Evolutionary conservation across 805 yeast species (phyloP).

Genomic region (Ogataea polymorpha): DNA sequence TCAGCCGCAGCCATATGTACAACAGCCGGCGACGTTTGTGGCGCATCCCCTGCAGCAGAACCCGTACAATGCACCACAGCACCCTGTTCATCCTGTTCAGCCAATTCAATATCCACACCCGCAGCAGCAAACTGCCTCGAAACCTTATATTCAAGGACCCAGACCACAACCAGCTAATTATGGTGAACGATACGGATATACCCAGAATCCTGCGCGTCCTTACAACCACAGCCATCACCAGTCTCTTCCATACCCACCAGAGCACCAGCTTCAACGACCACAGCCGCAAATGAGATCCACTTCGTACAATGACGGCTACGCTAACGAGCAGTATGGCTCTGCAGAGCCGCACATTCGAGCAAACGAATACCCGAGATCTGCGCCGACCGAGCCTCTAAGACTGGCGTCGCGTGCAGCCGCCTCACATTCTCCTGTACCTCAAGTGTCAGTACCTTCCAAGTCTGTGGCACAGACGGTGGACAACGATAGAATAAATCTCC

Average conservation of each 20-base stretch:
- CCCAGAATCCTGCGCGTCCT: constrained; percentile 1
- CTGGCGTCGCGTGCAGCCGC: background rate
- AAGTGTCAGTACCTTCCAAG: too few species aligned
- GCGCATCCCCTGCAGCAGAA: constrained; percentile 14
- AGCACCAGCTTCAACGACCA: background rate
- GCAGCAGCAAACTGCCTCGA: background rate
- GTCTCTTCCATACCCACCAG: constrained; percentile 5
- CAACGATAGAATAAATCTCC: constrained; percentile 24
- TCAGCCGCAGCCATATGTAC: background rate
- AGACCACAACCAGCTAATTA: constrained; percentile 4
- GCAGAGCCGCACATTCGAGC: background rate
- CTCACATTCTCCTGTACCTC: too few species aligned
- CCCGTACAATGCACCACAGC: constrained; percentile 3
- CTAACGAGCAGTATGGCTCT: background rate
- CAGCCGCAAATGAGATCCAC: constrained; percentile 2
- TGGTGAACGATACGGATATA: background rate
- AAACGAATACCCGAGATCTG: constrained; percentile 1
- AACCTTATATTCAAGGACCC: constrained; percentile 5
- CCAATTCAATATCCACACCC: constrained; percentile 2
- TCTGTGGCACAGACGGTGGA: constrained; percentile 2
- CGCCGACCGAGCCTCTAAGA: constrained; percentile 6
- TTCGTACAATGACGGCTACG: constrained; percentile 1
- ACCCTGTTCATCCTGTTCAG: constrained; percentile 3
- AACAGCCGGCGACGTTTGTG: constrained; percentile 6
- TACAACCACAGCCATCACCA: constrained; percentile 6